These are phyloP conservation scores for Salix viminalis DNA, from an alignment of 345 rosid species.

Conservation along the genomic window DNA sequence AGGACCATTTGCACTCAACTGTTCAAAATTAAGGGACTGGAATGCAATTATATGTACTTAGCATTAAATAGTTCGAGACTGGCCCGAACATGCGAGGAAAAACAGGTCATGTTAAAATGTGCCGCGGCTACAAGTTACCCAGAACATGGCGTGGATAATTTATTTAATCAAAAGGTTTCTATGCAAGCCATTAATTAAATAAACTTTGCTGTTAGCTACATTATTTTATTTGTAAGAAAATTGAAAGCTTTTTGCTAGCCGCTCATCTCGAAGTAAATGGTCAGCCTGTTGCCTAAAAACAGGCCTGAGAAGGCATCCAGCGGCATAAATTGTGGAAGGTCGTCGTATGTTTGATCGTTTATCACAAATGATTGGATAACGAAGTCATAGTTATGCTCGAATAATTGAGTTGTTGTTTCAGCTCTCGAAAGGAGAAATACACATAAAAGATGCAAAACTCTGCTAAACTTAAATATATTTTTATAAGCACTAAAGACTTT, in stretches of 20 bases:
- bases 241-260: constrained; percentile 7
- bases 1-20: too few species aligned
- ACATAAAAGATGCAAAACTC: too few species aligned
- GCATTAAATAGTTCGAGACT: too few species aligned
- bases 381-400: too few species aligned
- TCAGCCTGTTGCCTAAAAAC: neutral
- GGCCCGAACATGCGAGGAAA: too few species aligned
- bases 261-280: constrained; percentile 19
- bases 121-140: neutral
- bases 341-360: constrained; percentile 3
- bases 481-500: too few species aligned
- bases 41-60: too few species aligned
- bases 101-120: neutral
- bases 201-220: neutral
- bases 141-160: neutral
- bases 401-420: too few species aligned
- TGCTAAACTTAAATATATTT: too few species aligned
- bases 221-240: constrained; percentile 1
- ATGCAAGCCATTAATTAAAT: neutral
- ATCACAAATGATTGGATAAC: neutral
- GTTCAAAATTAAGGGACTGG: too few species aligned
- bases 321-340: neutral
- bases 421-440: too few species aligned
- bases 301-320: neutral
- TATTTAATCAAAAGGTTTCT: neutral